A percentile compares a stretch with the other conserved stretches of the same genome.
phyloP scores from a whole-genome alignment of 345 rosid species.

The Geranium brycei region DNA sequence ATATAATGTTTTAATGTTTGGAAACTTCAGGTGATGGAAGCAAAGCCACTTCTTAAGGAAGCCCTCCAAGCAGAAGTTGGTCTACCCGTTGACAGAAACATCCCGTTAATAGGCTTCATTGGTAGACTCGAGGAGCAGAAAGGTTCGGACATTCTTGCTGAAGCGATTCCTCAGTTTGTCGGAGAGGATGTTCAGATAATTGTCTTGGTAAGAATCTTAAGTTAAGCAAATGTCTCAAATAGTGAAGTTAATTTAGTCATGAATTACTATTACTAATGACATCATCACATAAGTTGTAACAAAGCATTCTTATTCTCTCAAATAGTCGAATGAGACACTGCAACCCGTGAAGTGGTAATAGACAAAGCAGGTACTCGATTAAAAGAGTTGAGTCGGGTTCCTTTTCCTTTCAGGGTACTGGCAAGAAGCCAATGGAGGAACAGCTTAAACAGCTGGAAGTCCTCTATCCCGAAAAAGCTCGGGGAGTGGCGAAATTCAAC shows the following conservation, averaged over 20 bases:
- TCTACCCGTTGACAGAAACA: conserved; percentile 64
- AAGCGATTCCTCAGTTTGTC: conserved; percentile 50
- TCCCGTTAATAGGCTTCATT: conserved; percentile 85
- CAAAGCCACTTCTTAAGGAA: conserved; percentile 85
- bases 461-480: conserved; percentile 51
- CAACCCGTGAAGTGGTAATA: too few relatives aligned
- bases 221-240: too few relatives aligned
- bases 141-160: conserved; percentile 82
- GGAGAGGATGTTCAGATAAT: conserved; percentile 59
- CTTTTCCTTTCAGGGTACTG: conserved; percentile 54
- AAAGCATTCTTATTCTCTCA: too few relatives aligned
- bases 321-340: too few relatives aligned
- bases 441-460: conserved; percentile 57
- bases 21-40: conserved; percentile 49
- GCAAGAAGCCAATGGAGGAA: conserved; percentile 66
- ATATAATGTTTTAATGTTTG: neutral
- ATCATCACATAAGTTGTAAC: too few relatives aligned
- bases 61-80: conserved; percentile 86
- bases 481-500: conserved; percentile 74
- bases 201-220: conserved; percentile 47
- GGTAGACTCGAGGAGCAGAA: conserved; percentile 96
- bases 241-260: too few relatives aligned
- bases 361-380: too few relatives aligned
- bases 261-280: too few relatives aligned
- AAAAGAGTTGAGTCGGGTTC: neutral